Evolutionary conservation across 2,329 filamentous ascomycete species (phyloP).

Genomic region (Phialophora verrucosa): DNA sequence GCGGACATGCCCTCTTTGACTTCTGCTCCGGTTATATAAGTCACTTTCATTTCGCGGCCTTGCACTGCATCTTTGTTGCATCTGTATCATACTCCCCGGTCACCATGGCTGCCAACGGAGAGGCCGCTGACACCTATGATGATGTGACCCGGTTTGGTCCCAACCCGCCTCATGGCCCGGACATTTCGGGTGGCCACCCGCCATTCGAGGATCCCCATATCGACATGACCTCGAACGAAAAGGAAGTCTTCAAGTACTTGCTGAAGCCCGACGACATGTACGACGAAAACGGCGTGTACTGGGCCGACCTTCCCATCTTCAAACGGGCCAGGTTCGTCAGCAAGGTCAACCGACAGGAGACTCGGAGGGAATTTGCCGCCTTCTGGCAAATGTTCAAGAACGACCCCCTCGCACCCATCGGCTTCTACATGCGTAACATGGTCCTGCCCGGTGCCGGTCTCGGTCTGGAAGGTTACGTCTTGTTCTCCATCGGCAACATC

Average conservation of each 20-base stretch:
- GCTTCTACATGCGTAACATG: slow-evolving; percentile 87
- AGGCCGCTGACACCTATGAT: neutral
- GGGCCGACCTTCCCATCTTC: slow-evolving; percentile 79
- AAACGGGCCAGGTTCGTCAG: slow-evolving; percentile 77
- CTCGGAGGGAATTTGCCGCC: slow-evolving; percentile 67
- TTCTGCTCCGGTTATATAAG: neutral
- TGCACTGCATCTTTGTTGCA: slow-evolving; percentile 7
- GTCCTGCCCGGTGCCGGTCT: slow-evolving; percentile 91
- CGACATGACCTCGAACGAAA: slow-evolving; percentile 64
- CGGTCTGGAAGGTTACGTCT: slow-evolving; percentile 89
- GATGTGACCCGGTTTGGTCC: slow-evolving; percentile 33
- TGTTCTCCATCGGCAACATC: slow-evolving; percentile 96
- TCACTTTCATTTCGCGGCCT: slow-evolving; percentile 1
- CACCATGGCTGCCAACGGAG: slow-evolving; percentile 28
- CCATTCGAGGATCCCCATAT: slow-evolving; percentile 47
- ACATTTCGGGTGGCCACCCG: slow-evolving; percentile 53
- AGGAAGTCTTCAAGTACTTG: slow-evolving; percentile 73
- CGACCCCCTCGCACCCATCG: slow-evolving; percentile 82
- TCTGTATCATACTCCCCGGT: slow-evolving; percentile 7
- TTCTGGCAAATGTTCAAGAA: slow-evolving; percentile 83
- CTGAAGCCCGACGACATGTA: slow-evolving; percentile 90
- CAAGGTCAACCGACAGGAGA: slow-evolving; percentile 73
- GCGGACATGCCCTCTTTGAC: neutral
- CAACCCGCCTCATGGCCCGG: slow-evolving; percentile 54
- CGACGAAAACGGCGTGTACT: slow-evolving; percentile 81